Base-by-base conservation (phyloP, 2,329 filamentous ascomycete species). In the Diaporthe citrichinensis region DNA sequence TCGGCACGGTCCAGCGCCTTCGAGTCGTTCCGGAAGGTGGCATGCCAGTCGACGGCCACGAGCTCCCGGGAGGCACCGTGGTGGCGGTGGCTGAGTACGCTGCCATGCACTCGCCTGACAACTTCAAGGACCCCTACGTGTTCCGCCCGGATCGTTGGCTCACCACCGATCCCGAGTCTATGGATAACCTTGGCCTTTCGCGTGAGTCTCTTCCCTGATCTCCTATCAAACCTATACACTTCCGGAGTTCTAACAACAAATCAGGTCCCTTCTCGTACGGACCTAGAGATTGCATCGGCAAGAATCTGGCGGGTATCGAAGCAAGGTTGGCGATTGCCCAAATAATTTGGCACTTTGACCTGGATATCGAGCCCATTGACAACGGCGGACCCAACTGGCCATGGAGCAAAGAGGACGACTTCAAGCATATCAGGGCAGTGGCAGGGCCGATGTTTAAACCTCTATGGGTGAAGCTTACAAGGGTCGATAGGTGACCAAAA, bases 131-230 rank as follows among this genome's bases (percentile, higher is more conserved):
- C 34, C 65, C 65, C 4, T 28, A 41, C 3, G 65, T 23, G 34
- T 69, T 69, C n/a, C 65, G 65, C n/a, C 65, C 65, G 1, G 65
- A 69, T 34, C 65, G 65, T 9, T 69, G 65, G 65, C 49, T 69
- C 1, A 23, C 41, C 3, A 31, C 46, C 34, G 49, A 69, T 10
- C 46, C 65, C 1, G 49, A 53, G 1, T 41, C 49, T 3, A 41
- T 55, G 65, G 49, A 69, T 9, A 53, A 25, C 0, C 65, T 69
- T 3, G 23, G 31, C n/a, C n/a, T 69, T 10, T 69, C 65, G 2
- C 49, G 65, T 55, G 25, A 55, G 53, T 55, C 1, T 3, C 3
- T 31, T 14, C 9, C 17, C 28, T 55, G 14, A 46, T 14, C n/a
- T 7, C 10, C 7, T 15, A 17, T 20, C 25, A 31, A 31, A 12